Conservation (phyloP, 164 flowering plant species). For the Nymphaea thermarum region DNA sequence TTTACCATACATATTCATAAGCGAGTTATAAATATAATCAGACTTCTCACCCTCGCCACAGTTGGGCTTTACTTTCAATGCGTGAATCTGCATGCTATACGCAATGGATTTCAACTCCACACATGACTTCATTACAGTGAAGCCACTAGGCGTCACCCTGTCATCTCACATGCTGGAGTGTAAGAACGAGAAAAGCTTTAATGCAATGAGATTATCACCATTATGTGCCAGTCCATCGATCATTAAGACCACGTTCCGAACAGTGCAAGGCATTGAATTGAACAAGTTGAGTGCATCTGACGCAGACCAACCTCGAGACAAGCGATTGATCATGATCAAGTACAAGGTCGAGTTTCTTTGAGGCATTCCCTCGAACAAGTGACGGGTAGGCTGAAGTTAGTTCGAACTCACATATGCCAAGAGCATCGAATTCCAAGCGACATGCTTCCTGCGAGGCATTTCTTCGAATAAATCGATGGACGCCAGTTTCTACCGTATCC, state of each 20-base stretch:
- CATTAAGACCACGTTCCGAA: slow-evolving; percentile 18
- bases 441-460: slow-evolving; percentile 18
- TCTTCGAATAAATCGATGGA: slow-evolving; percentile 13
- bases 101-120: background rate
- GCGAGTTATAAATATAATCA: slow-evolving; percentile 14
- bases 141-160: no score
- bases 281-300: slow-evolving; percentile 13
- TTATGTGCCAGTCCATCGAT: slow-evolving; percentile 18
- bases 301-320: slow-evolving; percentile 13
- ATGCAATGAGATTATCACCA: slow-evolving; percentile 5
- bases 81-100: slow-evolving; percentile 16
- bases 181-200: slow-evolving; percentile 9
- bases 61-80: slow-evolving; percentile 10
- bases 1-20: slow-evolving; percentile 19
- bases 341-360: slow-evolving; percentile 11
- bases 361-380: slow-evolving; percentile 15
- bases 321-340: slow-evolving; percentile 14
- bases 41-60: slow-evolving; percentile 4
- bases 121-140: no score
- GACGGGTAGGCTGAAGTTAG: slow-evolving; percentile 8
- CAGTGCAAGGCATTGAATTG: slow-evolving; percentile 8
- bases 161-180: no score
- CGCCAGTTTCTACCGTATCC: slow-evolving; percentile 11
- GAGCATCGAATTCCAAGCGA: slow-evolving; percentile 20
- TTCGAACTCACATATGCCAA: slow-evolving; percentile 5